A percentile compares a stretch with the other conserved stretches of the same genome.
phyloP scores from a whole-genome alignment of 345 rosid genomes.

The Gossypium mustelinum region DNA sequence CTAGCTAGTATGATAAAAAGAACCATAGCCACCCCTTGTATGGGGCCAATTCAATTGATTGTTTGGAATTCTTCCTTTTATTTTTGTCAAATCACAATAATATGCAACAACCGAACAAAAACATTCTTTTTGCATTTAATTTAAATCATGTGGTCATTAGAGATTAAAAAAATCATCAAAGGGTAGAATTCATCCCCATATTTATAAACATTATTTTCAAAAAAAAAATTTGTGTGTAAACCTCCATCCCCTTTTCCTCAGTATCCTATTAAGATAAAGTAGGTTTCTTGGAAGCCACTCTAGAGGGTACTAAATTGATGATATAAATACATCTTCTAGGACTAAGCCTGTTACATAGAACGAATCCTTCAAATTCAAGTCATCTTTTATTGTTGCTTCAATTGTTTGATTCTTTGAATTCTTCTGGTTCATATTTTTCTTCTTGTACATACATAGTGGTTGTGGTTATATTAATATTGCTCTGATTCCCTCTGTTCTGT shows the following conservation, averaged over 20 bases:
- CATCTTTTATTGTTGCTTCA: constrained; percentile 16
- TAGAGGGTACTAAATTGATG: constrained; percentile 29
- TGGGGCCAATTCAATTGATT: constrained; percentile 1
- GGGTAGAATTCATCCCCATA: background rate
- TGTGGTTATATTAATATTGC: constrained; percentile 2
- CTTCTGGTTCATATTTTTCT: constrained; percentile 4
- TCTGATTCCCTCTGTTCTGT: background rate
- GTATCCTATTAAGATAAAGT: constrained; percentile 25
- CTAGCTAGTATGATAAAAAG: background rate
- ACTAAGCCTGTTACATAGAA: constrained; percentile 29
- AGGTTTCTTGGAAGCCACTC: constrained; percentile 75
- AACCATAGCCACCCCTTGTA: background rate
- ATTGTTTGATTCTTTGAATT: constrained; percentile 3
- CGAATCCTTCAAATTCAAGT: constrained; percentile 39
- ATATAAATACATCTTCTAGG: constrained; percentile 24
- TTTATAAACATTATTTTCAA: background rate
- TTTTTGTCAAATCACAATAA: background rate
- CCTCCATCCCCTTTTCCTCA: background rate
- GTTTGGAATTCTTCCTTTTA: background rate
- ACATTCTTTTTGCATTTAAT: constrained; percentile 6
- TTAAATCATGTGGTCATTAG: background rate
- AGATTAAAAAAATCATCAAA: background rate
- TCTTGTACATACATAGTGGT: background rate
- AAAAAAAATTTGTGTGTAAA: background rate
- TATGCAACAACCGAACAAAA: constrained; percentile 1